Base-by-base conservation (phyloP, 2,329 filamentous ascomycete genomes). In the Penicillium sp. region DNA sequence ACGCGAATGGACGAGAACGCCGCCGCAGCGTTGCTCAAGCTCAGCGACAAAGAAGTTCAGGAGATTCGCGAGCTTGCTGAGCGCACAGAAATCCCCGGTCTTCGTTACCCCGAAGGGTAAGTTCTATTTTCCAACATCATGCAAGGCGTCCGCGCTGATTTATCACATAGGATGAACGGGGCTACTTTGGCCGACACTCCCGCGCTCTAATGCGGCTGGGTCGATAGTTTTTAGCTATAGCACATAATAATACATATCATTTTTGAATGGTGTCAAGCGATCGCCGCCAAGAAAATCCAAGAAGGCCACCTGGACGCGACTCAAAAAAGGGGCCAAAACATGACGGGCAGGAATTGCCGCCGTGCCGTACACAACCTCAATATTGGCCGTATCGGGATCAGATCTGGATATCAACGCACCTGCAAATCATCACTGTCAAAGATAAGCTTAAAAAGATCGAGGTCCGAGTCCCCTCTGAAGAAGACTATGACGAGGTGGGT, bases 1-100 rank as follows among this genome's bases (percentile, higher is more conserved):
- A 41, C 47, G n/a, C 54, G 62, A 13, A 51, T 63, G 46, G 59
- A 61, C 9, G 60, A 64, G 24, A 65, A 65, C 16, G 48, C 50
- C 4, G 53, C 41, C 7, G 31, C 55, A 42, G 46, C 51, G 2
- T 20, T 48, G 27, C n/a, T 65, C 5, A 35, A 54, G 5, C 38
- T 65, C 35, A 59, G 49, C 7, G 51, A 60, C 10, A 42, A 63
- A 31, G 62, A 65, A 35, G 54, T 64, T 20, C 41, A 56, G 38
- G 51, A 39, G 4, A 54, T 65, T 22, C 35, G 35, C 10, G 35
- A 38, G 35, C 35, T 38, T 9, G 18, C 18, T 38, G 9, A 20
- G 18, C 35, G 35, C 10, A 38, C 35, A 1, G 18, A 38, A 14
- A 9, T 38, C 11, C 9, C 7, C 4, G 35, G 35, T 20, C 5